These are phyloP conservation scores for Lachancea lanzarotensis DNA, from an alignment of 805 yeast species.

Conservation along the genomic window DNA sequence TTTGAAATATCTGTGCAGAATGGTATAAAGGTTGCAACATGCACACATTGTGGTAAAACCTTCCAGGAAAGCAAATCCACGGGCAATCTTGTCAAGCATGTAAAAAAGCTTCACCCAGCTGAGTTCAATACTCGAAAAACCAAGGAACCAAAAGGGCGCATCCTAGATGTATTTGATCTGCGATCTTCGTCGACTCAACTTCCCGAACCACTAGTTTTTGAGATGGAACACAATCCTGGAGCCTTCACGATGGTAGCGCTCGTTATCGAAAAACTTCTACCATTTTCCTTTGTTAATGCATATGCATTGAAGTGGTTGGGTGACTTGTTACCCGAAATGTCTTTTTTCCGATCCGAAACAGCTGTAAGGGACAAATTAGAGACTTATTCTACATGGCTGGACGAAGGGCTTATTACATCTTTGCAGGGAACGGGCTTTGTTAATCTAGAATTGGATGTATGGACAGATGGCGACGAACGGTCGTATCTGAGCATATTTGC, in stretches of 20 bases:
- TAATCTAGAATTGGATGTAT: background rate
- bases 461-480: background rate
- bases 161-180: too few species aligned
- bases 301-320: background rate
- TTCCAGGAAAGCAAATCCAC: slow-evolving; percentile 2
- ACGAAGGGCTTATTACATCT: background rate
- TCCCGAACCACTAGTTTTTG: background rate
- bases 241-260: background rate
- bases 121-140: background rate
- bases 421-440: background rate
- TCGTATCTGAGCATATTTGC: background rate
- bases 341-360: background rate
- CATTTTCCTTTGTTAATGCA: background rate
- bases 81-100: slow-evolving; percentile 2
- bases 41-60: background rate
- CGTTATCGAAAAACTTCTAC: background rate
- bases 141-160: background rate
- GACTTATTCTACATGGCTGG: background rate
- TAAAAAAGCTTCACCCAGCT: background rate
- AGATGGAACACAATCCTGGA: background rate
- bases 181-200: background rate
- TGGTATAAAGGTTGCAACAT: background rate
- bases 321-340: background rate
- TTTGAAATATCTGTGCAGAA: background rate
- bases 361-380: background rate